Evolutionary conservation across 2,329 filamentous ascomycete genomes (phyloP), one percentile per base, ranked within the genome.

Genomic region (Cadophora gregata): DNA sequence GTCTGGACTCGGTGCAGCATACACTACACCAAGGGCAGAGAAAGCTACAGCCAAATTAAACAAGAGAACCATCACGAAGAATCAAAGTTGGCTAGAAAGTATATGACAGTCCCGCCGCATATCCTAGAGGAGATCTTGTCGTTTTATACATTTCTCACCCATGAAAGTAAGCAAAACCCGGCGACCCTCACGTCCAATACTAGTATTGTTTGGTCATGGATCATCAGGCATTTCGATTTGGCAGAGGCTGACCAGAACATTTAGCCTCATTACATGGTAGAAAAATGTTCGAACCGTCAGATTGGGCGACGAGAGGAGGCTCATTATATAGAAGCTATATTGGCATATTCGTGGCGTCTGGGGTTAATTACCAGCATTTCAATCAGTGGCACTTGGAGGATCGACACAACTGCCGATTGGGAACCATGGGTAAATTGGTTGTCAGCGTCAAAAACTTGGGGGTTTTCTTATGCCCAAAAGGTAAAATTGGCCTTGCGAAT

Each of bases 21-120:
- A 29, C 21, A 68, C 68, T n/a, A 45, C 60, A 25, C 62, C 62
- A 12, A 67, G 50, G 50, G 67, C 56, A 24, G 64, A 69, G 33
- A 68, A 51, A 14, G 56, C 66, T 48, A 69, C 16, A 36, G 72
- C n/a, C 29, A 74, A 48, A 47, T 67, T 68, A 16, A 65, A 63
- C 36, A 72, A 64, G 19, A 59, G 66, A 60, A 72, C 67, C 72
- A 74, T 72, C 14, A n/a, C 59, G 62, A 42, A 38, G n/a, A 38
- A 21, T 16, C 1, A 5, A 19, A 38, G 7, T 21, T 1, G 19
- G 10, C 10, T 10, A 38, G 16, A 16, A 8, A 25, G 29, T 42
- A 33, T 10, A 6, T 4, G 21, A 19, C n/a, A 16, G 16, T 42
- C 6, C 25, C 4, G 1, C 53, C 33, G 16, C 27, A 14, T 4